Conservation (phyloP, 2,329 filamentous ascomycete species). For the Aspergillus hiratsukae region DNA sequence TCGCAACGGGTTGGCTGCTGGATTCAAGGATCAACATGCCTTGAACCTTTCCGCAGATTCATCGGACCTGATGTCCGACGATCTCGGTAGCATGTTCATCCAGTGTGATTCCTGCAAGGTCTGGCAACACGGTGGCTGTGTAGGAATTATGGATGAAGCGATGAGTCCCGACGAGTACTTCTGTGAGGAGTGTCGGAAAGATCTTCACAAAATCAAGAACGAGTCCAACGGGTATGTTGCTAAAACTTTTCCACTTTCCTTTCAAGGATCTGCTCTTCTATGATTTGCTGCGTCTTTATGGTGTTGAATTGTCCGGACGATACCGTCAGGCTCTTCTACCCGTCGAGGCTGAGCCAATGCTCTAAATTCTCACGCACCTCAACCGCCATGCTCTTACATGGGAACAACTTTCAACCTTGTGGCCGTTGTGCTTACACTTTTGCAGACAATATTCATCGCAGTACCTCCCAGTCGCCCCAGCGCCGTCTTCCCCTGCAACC, state of each 20-base stretch:
- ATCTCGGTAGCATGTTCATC: constrained; percentile 91
- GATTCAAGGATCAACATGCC: constrained; percentile 54
- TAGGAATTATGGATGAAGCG: constrained; percentile 92
- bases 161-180: constrained; percentile 96
- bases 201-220: constrained; percentile 78
- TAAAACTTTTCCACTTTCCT: background rate
- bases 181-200: constrained; percentile 89
- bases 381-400: background rate
- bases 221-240: constrained; percentile 76
- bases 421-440: constrained; percentile 26
- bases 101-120: constrained; percentile 98
- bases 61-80: constrained; percentile 65
- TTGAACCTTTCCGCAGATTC: constrained; percentile 56
- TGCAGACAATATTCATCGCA: constrained; percentile 58
- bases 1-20: constrained; percentile 50
- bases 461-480: constrained; percentile 56
- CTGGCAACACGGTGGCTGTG: constrained; percentile 97
- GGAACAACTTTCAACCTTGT: constrained; percentile 6
- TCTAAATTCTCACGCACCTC: background rate
- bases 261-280: background rate
- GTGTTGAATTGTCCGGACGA: background rate
- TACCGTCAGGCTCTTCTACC: background rate
- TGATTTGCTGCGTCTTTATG: background rate
- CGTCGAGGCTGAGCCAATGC: background rate
- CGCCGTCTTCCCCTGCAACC: constrained; percentile 42